Evolutionary conservation across 306 rosid species (phyloP), one percentile per base, ranked within the genome.

Genomic region (Calophaca sinica): DNA sequence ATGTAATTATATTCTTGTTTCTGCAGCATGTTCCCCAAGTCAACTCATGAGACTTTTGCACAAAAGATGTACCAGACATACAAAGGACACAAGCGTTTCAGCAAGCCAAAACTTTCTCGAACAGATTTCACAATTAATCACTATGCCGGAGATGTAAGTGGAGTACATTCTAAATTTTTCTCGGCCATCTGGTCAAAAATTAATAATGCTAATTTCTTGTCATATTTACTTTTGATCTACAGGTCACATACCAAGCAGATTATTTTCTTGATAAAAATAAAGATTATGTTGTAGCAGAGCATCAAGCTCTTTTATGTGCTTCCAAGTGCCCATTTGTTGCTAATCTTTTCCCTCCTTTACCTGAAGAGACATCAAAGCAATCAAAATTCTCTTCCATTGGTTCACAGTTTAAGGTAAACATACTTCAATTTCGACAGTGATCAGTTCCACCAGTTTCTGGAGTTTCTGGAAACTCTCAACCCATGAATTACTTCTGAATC

Each of bases 51-150:
- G 78, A 91, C 97, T 68, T 91, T 91, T 85, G 93, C 96, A 59
- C 97, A 91, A 67, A 91, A 91, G 82, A 83, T 91, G 96, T 91
- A 91, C 76, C 97, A 91, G 90, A 91, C 91, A 54, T 91, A 89
- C 38, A 91, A 91, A 86, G 87, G 20, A 57, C 91, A 91, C 80
- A 88, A 89, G 86, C 93, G 97, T 42, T 91, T 91, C 82, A 89
- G 86, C 82, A 91, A 91, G 79, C 97, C 97, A n/a, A 91, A 91
- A 76, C 93, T 89, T 71, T 66, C 97, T 85, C 87, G 90, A 76
- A 91, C 97, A 6, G 81, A 85, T 79, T 91, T 91, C 85, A 91
- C 91, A 48, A 85, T 91, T 42, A 89, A 89, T 79, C 97, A 91
- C 73, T 91, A 91, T 36, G 97, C 97, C 7, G 97, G 97, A 79